A percentile compares a stretch with the other conserved stretches of the same genome.
Evolutionary conservation across 1,284 basidiomycete genomes (phyloP).

Genomic region (Boletus calvinii): DNA sequence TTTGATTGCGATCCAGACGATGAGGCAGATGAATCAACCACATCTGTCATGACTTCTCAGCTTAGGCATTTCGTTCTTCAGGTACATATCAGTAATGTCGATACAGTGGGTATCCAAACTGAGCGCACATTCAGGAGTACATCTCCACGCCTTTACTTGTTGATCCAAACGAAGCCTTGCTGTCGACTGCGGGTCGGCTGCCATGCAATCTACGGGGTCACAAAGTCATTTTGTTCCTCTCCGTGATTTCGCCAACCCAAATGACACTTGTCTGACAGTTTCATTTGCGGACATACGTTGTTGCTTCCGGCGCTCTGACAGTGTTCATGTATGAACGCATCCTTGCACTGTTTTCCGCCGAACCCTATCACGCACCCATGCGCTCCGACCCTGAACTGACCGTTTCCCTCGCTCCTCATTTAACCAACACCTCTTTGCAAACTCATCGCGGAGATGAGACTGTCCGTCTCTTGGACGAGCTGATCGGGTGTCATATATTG

Average conservation of each 20-base stretch:
- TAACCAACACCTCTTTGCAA: slow-evolving; percentile 97
- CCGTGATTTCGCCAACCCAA: slow-evolving; percentile 7
- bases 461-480: slow-evolving; percentile 76
- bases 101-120: slow-evolving; percentile 5
- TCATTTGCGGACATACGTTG: slow-evolving; percentile 92
- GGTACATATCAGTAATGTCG: slow-evolving; percentile 42
- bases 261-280: slow-evolving; percentile 54
- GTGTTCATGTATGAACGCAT: slow-evolving; percentile 82
- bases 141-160: slow-evolving; percentile 74
- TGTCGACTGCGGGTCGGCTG: slow-evolving; percentile 22
- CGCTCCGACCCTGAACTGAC: slow-evolving; percentile 27
- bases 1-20: slow-evolving; percentile 68
- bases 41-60: slow-evolving; percentile 79
- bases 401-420: slow-evolving; percentile 63
- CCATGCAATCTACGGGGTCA: slow-evolving; percentile 47
- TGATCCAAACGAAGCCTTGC: slow-evolving; percentile 55
- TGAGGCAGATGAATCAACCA: slow-evolving; percentile 38
- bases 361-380: slow-evolving; percentile 55
- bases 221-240: slow-evolving; percentile 53
- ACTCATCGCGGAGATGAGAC: slow-evolving; percentile 60
- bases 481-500: slow-evolving; percentile 63
- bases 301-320: slow-evolving; percentile 77
- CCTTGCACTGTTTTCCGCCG: slow-evolving; percentile 82
- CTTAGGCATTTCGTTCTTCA: slow-evolving; percentile 97
- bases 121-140: slow-evolving; percentile 66